Conservation (phyloP, 305 asterid genomes). For the Fraxinus latifolia region DNA sequence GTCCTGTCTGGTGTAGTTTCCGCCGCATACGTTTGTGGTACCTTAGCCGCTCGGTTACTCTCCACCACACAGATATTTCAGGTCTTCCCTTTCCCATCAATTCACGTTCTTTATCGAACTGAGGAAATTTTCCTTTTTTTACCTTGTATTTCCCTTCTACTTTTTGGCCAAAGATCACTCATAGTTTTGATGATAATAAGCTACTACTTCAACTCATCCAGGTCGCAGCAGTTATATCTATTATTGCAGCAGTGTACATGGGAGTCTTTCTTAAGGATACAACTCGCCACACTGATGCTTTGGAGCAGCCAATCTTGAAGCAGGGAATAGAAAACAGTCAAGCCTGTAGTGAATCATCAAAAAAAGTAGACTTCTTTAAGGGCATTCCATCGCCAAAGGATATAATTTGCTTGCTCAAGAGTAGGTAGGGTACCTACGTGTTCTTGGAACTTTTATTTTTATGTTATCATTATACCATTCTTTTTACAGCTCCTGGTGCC, state of each 20-base stretch:
- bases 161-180: conserved; percentile 6
- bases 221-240: conserved; percentile 50
- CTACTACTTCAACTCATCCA: conserved; percentile 15
- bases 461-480: not conserved
- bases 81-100: conserved; percentile 20
- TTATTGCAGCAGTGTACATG: conserved; percentile 53
- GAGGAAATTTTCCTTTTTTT: not conserved
- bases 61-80: conserved; percentile 46
- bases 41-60: conserved; percentile 54
- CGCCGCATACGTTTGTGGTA: conserved; percentile 55
- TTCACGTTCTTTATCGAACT: not conserved
- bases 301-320: conserved; percentile 46
- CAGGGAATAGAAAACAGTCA: conserved; percentile 16
- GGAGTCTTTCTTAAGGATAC: conserved; percentile 46
- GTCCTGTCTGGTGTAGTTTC: conserved; percentile 53
- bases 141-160: not conserved
- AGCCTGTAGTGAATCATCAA: conserved; percentile 16
- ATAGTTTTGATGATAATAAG: not conserved
- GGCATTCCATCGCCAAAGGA: conserved; percentile 44
- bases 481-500: not conserved
- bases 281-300: conserved; percentile 12
- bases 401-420: conserved; percentile 45
- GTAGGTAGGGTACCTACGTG: conserved; percentile 31
- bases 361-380: conserved; percentile 30
- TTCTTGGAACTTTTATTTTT: not conserved